phyloP scores from a whole-genome alignment of 495 filamentous ascomycete genomes.

The Cladorrhinum samala region DNA sequence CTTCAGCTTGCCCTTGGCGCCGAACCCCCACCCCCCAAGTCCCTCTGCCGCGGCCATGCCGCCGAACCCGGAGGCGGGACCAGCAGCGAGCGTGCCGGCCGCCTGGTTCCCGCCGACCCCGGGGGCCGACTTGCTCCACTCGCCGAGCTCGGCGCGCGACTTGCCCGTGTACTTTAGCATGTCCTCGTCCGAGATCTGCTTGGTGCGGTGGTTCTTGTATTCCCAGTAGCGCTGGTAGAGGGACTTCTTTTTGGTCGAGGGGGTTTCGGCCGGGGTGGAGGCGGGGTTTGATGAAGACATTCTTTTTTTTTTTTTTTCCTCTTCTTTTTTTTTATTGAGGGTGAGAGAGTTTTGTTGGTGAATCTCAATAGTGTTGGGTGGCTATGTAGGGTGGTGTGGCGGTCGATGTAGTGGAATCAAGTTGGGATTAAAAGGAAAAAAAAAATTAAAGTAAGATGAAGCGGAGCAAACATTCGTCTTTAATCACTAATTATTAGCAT shows the following conservation, averaged over 20 bases:
- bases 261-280: background rate
- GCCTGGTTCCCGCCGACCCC: slow-evolving; percentile 18
- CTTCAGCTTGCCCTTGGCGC: slow-evolving; percentile 10
- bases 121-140: slow-evolving; percentile 18
- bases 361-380: too few relatives aligned
- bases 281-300: too few relatives aligned
- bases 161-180: slow-evolving; percentile 24
- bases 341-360: too few relatives aligned
- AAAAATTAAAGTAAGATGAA: too few relatives aligned
- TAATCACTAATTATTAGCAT: too few relatives aligned
- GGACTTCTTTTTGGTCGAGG: slow-evolving; percentile 15
- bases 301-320: too few relatives aligned
- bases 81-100: slow-evolving; percentile 18
- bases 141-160: slow-evolving; percentile 15
- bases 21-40: slow-evolving; percentile 16
- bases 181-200: slow-evolving; percentile 16
- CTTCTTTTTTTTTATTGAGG: too few relatives aligned
- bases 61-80: slow-evolving; percentile 5
- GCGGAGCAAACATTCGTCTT: too few relatives aligned
- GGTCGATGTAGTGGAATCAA: too few relatives aligned
- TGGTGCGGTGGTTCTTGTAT: slow-evolving; percentile 12
- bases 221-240: slow-evolving; percentile 20
- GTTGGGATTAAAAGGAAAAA: too few relatives aligned
- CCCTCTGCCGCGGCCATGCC: slow-evolving; percentile 3
- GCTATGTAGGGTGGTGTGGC: too few relatives aligned